phyloP scores from a whole-genome alignment of 2,329 filamentous ascomycete species.

The Mycosphaerella arachidis region DNA sequence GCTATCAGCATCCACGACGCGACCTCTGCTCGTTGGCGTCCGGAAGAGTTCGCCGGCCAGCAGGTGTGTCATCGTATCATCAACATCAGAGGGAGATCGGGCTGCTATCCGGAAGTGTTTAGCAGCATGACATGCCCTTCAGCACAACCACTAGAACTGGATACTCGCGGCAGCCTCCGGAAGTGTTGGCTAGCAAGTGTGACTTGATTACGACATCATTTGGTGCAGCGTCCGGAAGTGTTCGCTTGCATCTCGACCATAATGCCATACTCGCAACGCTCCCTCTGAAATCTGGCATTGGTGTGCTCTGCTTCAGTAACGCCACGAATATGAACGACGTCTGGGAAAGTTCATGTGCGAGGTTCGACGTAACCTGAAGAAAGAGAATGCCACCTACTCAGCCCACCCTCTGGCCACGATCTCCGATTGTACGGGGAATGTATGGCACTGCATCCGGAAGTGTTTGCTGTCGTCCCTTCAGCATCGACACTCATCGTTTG shows the following conservation, averaged over 20 bases:
- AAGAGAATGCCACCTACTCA: background rate
- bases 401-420: too few species aligned
- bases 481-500: constrained; percentile 5
- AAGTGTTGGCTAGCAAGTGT: constrained; percentile 7
- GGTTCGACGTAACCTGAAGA: constrained; percentile 22
- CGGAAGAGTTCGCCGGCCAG: constrained; percentile 14
- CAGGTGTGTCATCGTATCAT: background rate
- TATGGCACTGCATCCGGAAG: background rate
- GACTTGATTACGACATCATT: background rate
- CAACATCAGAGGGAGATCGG: background rate
- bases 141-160: constrained; percentile 1
- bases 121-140: constrained; percentile 1
- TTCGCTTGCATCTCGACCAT: background rate
- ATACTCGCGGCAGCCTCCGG: constrained; percentile 4
- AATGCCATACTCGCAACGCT: background rate
- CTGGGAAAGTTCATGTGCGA: constrained; percentile 14
- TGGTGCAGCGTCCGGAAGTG: background rate
- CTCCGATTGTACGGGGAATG: too few species aligned
- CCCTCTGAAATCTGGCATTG: background rate
- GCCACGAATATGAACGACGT: constrained; percentile 2
- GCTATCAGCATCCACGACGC: background rate
- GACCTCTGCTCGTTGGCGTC: constrained; percentile 7
- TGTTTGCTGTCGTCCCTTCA: background rate
- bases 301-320: background rate
- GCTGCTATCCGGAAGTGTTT: constrained; percentile 14